Evolutionary conservation across 2,329 filamentous ascomycete genomes (phyloP).

Genomic region (Penicillium italicum): DNA sequence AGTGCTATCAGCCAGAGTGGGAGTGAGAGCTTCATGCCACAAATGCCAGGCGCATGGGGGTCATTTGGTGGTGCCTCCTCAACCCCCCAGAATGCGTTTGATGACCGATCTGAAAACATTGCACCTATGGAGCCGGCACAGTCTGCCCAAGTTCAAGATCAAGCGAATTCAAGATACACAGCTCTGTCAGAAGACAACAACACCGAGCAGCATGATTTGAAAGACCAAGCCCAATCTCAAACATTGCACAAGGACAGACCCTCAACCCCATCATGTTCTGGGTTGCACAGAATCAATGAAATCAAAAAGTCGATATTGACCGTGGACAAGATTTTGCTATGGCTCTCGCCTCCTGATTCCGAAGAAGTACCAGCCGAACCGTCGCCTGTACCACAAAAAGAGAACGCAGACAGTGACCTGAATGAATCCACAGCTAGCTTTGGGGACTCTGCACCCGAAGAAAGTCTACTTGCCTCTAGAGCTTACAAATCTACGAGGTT

Average conservation of each 20-base stretch:
- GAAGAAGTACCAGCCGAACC: constrained; percentile 5
- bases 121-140: neutral
- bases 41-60: constrained; percentile 45
- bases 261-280: constrained; percentile 16
- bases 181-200: constrained; percentile 16
- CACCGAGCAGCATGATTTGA: constrained; percentile 9
- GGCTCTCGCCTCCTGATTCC: constrained; percentile 31
- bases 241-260: constrained; percentile 14
- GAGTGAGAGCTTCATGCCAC: constrained; percentile 28
- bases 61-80: constrained; percentile 23
- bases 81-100: neutral
- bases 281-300: constrained; percentile 24
- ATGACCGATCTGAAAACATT: constrained; percentile 1
- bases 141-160: constrained; percentile 10
- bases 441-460: constrained; percentile 21
- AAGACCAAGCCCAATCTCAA: constrained; percentile 7
- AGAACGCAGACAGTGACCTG: constrained; percentile 17
- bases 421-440: constrained; percentile 22
- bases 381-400: constrained; percentile 9
- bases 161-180: constrained; percentile 31
- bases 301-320: constrained; percentile 36
- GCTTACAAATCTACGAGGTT: constrained; percentile 20
- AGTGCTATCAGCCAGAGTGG: constrained; percentile 52
- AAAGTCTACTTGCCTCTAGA: constrained; percentile 26
- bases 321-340: constrained; percentile 36